These are phyloP conservation scores for Komagataella pastoris DNA, from an alignment of 805 yeast species.

Conservation along the genomic window DNA sequence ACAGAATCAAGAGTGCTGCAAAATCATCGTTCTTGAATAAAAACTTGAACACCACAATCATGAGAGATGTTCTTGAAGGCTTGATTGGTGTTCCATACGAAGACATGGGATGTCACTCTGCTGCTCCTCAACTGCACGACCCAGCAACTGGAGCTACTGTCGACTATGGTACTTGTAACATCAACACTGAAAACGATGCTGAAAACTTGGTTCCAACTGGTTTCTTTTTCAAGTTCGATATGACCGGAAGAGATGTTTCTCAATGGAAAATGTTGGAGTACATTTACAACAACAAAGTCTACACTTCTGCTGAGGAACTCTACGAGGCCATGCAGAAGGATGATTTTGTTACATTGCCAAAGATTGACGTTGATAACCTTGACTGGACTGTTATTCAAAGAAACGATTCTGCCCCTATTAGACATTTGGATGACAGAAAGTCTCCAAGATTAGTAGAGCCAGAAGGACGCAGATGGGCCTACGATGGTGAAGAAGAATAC, in stretches of 20 bases:
- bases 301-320: slow-evolving; percentile 12
- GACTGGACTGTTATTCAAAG: slow-evolving; percentile 7
- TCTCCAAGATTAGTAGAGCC: slow-evolving; percentile 13
- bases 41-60: background rate
- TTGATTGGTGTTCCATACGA: slow-evolving; percentile 1
- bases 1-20: slow-evolving; percentile 1
- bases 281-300: slow-evolving; percentile 10
- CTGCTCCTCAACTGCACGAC: slow-evolving; percentile 2
- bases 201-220: slow-evolving; percentile 12
- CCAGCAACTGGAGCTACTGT: background rate
- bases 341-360: slow-evolving; percentile 8
- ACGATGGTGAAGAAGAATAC: slow-evolving; percentile 12
- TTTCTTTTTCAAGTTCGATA: slow-evolving; percentile 8
- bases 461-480: slow-evolving; percentile 15
- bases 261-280: slow-evolving; percentile 7
- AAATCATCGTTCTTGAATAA: background rate
- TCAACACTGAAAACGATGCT: slow-evolving; percentile 5
- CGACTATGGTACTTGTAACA: slow-evolving; percentile 1
- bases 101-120: background rate
- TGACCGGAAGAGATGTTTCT: slow-evolving; percentile 9
- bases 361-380: slow-evolving; percentile 3
- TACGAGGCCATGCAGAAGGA: slow-evolving; percentile 10
- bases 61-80: slow-evolving; percentile 1
- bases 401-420: slow-evolving; percentile 2
- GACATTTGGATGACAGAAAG: slow-evolving; percentile 8